A percentile compares a stretch with the other conserved stretches of the same genome.
These are phyloP conservation scores for Kernera saxatilis DNA, from an alignment of 345 rosid species.

Conservation along the genomic window DNA sequence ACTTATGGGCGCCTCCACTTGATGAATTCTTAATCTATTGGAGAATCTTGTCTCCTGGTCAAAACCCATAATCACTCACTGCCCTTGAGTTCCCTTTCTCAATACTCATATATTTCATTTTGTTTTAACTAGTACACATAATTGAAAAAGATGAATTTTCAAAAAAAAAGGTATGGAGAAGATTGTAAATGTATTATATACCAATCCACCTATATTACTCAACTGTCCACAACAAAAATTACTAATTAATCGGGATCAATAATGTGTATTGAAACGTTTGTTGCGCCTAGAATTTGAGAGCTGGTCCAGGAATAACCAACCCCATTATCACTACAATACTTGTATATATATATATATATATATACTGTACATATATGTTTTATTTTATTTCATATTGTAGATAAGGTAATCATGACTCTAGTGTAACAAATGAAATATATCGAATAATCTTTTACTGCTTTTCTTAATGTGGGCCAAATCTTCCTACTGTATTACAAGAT, in stretches of 20 bases:
- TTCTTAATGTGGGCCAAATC: constrained; percentile 21
- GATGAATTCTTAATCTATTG: constrained; percentile 13
- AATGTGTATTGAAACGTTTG: neutral
- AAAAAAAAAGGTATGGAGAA: neutral
- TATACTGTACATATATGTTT: neutral
- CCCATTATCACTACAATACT: neutral
- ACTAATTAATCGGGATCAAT: neutral
- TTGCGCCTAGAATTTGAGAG: neutral
- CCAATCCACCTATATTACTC: neutral
- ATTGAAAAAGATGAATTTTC: neutral
- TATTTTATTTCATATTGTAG: neutral
- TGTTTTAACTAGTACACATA: neutral
- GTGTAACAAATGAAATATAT: constrained; percentile 3
- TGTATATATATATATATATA: neutral
- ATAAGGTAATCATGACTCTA: constrained; percentile 7
- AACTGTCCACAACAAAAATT: neutral
- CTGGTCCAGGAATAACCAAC: neutral
- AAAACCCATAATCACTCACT: constrained; percentile 22
- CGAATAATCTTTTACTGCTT: constrained; percentile 19
- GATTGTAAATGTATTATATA: neutral
- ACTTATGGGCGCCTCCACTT: constrained; percentile 31
- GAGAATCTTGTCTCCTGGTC: constrained; percentile 27
- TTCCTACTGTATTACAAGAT: constrained; percentile 8
- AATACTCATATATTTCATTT: neutral
- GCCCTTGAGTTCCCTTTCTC: neutral